Base-by-base conservation (phyloP, 306 rosid genomes). In the Carpinus viminea region DNA sequence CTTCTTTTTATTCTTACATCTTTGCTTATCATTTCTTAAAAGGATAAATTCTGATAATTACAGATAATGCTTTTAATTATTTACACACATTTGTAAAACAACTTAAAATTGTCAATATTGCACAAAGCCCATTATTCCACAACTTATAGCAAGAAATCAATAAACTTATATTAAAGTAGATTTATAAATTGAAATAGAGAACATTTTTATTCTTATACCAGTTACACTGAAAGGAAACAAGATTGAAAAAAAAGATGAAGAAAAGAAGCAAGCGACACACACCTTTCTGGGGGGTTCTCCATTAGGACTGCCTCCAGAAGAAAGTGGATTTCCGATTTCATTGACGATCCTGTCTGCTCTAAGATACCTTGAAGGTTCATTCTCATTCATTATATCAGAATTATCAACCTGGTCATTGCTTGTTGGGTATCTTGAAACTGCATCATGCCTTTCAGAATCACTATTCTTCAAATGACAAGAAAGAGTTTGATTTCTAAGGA, bases 401-500 rank as follows among this genome's bases (percentile, higher is more conserved):
- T 78, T 85, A 77, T 83, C 83, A 74, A 76, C 82, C 85, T 72
- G 85, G 74, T 74, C 82, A 74, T 69, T 71, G 60, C 70, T 71
- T 53, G 31, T 41, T 24, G 83, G 68, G 65, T 84, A 79, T 84
- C 81, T 81, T 55, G 81, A 66, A 81, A 74, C 69, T 70, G 78
- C 71, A 78, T 86, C 76, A 47, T 73, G 57, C 55, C 60, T 76
- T 80, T 83, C 93, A 76, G 88, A 54, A 80, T 75, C 62, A 72
- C 26, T 80, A 79, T 84, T 76, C 83, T 83, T 84, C 55, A 62
- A 78, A 78, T 80, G 89, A 79, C 59, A 56, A 18, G 72, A 78
- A 81, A 82, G 85, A 85, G 73, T 78, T 78, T 77, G 88, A 84
- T 86, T 95, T 85, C 98, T 91, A 18, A 91, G 90, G 74, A 95